A percentile compares a stretch with the other conserved stretches of the same genome.
Evolutionary conservation across 2,329 filamentous ascomycete species (phyloP).

Genomic region (Aureobasidium sp.): DNA sequence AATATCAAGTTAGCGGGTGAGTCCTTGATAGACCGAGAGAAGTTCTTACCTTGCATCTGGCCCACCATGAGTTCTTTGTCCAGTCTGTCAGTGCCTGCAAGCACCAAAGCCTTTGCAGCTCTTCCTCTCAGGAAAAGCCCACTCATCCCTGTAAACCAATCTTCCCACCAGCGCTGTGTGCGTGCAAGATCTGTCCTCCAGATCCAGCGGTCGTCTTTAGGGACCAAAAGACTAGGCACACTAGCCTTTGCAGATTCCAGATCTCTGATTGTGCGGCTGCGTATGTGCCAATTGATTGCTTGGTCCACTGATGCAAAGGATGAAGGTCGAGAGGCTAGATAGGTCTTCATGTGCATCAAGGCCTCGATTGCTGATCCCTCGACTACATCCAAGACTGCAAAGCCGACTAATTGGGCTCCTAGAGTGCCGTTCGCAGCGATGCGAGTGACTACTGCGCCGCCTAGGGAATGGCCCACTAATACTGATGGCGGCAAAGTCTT

Average conservation of each 20-base stretch:
- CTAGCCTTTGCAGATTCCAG: slow-evolving; percentile 75
- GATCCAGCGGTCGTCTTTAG: slow-evolving; percentile 24
- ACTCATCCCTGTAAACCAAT: slow-evolving; percentile 85
- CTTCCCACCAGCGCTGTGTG: slow-evolving; percentile 88
- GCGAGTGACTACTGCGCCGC: slow-evolving; percentile 84
- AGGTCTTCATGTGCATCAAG: slow-evolving; percentile 86
- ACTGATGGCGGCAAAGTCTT: slow-evolving; percentile 63
- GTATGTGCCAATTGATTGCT: slow-evolving; percentile 89
- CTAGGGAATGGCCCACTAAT: slow-evolving; percentile 85
- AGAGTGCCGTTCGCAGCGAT: slow-evolving; percentile 61
- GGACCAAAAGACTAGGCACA: slow-evolving; percentile 69
- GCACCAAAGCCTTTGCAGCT: slow-evolving; percentile 75
- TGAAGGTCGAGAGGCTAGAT: slow-evolving; percentile 71
- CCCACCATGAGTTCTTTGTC: slow-evolving; percentile 92
- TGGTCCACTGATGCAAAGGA: slow-evolving; percentile 70
- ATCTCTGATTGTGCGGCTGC: slow-evolving; percentile 80
- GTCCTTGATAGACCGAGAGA: not conserved
- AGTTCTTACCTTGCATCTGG: slow-evolving; percentile 77
- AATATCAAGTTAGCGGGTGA: no score
- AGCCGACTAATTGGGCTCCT: slow-evolving; percentile 66
- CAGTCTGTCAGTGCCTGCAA: slow-evolving; percentile 82
- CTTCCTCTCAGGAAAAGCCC: slow-evolving; percentile 75
- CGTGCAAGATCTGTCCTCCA: slow-evolving; percentile 81
- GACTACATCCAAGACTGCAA: slow-evolving; percentile 88
- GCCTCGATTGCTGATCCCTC: slow-evolving; percentile 94